These are phyloP conservation scores for Thinopyrum elongatum DNA, from an alignment of 176 grass and related monocot species.

Conservation along the genomic window DNA sequence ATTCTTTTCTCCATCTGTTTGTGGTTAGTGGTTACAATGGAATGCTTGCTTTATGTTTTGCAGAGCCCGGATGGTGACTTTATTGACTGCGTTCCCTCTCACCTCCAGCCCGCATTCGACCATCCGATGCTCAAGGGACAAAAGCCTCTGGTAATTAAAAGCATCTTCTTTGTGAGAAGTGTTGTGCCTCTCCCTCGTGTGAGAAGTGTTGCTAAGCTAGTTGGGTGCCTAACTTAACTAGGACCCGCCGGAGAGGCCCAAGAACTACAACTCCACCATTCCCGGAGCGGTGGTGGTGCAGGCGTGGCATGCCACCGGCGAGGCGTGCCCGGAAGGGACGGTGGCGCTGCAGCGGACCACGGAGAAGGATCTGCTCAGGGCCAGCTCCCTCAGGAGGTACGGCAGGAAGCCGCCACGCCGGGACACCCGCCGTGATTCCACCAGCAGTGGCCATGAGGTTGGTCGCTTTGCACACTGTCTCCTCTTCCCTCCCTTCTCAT, in stretches of 20 bases:
- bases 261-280: constrained; percentile 38
- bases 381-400: constrained; percentile 51
- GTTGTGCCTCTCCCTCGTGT: neutral
- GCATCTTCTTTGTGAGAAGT: neutral
- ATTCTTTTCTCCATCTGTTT: neutral
- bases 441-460: constrained; percentile 65
- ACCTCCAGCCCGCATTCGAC: constrained; percentile 74
- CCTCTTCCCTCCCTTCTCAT: neutral
- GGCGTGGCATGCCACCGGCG: constrained; percentile 58
- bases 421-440: constrained; percentile 50
- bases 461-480: neutral
- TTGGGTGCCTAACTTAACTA: neutral
- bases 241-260: constrained; percentile 75
- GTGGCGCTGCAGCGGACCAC: constrained; percentile 59
- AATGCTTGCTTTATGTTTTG: neutral
- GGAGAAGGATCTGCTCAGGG: constrained; percentile 64
- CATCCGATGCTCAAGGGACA: constrained; percentile 51
- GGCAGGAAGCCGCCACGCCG: constrained; percentile 49
- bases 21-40: neutral
- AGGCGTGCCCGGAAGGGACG: constrained; percentile 61
- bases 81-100: constrained; percentile 72
- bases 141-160: constrained; percentile 39
- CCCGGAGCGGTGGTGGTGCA: constrained; percentile 27
- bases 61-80: constrained; percentile 77
- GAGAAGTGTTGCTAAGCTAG: neutral